Conservation (phyloP, 345 rosid genomes). For the Eucalyptus cloeziana region DNA sequence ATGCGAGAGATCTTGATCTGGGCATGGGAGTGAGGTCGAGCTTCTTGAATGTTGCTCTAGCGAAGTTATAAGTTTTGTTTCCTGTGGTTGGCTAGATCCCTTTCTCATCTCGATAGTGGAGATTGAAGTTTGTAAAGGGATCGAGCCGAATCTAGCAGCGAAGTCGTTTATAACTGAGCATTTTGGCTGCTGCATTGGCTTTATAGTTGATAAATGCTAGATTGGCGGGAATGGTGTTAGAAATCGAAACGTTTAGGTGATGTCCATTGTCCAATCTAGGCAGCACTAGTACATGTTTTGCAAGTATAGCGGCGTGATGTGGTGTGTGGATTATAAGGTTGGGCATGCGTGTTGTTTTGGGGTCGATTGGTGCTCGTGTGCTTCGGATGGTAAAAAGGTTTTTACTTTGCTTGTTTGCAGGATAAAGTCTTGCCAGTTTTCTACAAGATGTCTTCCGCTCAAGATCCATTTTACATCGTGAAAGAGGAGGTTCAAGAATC, state of each 20-base stretch:
- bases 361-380: background rate
- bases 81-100: background rate
- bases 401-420: background rate
- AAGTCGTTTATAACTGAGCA: background rate
- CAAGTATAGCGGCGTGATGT: background rate
- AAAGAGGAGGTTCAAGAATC: slow-evolving; percentile 98
- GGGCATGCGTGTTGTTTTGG: background rate
- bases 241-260: background rate
- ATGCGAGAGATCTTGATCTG: background rate
- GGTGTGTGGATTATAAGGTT: background rate
- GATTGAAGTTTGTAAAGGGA: background rate
- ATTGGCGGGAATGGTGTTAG: background rate
- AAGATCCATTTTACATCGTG: slow-evolving; percentile 96
- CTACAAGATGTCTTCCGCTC: slow-evolving; percentile 73
- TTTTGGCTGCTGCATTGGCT: background rate
- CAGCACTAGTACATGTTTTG: background rate
- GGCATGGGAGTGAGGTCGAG: background rate
- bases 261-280: background rate
- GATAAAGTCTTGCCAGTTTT: background rate
- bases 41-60: background rate
- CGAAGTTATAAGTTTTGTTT: background rate
- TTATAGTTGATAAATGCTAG: background rate
- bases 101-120: background rate
- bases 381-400: background rate
- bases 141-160: background rate